A percentile compares a stretch with the other conserved stretches of the same genome.
phyloP scores from a whole-genome alignment of 2,329 filamentous ascomycete genomes.

The Penicillium crustosum region DNA sequence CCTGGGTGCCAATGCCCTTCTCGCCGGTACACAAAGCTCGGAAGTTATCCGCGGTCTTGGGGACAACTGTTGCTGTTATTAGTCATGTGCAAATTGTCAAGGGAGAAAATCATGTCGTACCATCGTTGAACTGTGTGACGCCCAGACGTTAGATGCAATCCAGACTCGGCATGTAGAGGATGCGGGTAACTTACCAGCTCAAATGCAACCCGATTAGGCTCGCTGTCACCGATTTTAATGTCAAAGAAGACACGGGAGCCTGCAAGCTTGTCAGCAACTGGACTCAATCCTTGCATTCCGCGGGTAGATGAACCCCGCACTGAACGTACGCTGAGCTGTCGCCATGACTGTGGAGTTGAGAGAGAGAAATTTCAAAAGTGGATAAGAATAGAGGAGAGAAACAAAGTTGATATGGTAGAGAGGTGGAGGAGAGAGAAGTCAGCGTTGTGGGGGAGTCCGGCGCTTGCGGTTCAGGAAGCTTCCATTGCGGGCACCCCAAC shows the following conservation, averaged over 20 bases:
- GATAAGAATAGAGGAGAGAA: slow-evolving; percentile 8
- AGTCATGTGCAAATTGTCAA: not conserved
- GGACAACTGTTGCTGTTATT: slow-evolving; percentile 59
- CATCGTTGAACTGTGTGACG: slow-evolving; percentile 48
- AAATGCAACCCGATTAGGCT: slow-evolving; percentile 77
- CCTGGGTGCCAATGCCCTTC: slow-evolving; percentile 77
- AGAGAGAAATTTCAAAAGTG: slow-evolving; percentile 8
- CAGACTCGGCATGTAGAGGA: slow-evolving; percentile 3
- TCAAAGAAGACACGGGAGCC: slow-evolving; percentile 85
- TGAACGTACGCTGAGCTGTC: slow-evolving; percentile 34
- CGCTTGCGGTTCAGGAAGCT: slow-evolving; percentile 41
- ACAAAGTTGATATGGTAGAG: slow-evolving; percentile 5
- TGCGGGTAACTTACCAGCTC: slow-evolving; percentile 63
- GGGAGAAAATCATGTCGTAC: slow-evolving; percentile 32
- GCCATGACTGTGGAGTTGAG: slow-evolving; percentile 32
- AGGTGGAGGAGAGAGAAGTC: slow-evolving; percentile 15
- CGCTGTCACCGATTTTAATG: slow-evolving; percentile 73
- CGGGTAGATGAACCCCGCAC: slow-evolving; percentile 27
- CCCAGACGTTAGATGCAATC: slow-evolving; percentile 18
- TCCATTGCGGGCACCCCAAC: slow-evolving; percentile 30
- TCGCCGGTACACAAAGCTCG: slow-evolving; percentile 91
- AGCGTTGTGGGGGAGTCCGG: slow-evolving; percentile 18
- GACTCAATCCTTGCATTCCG: slow-evolving; percentile 10
- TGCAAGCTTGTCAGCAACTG: slow-evolving; percentile 9
- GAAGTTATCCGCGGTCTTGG: slow-evolving; percentile 97